A percentile compares a stretch with the other conserved stretches of the same genome.
Evolutionary conservation across 1,284 basidiomycete genomes (phyloP).

Genomic region (Entoloma clypeatum): DNA sequence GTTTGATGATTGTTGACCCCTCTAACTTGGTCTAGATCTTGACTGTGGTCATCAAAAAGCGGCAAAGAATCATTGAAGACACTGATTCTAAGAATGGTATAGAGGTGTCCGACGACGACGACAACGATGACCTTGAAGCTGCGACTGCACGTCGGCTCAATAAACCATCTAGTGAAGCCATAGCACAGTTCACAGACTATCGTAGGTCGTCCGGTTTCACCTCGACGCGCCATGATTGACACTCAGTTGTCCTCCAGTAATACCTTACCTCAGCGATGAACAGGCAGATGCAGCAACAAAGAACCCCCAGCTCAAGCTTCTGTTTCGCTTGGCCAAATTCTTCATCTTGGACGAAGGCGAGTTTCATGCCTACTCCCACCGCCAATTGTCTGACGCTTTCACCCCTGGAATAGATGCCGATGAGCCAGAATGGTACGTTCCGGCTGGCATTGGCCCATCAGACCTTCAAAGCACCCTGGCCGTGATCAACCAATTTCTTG

Average conservation of each 20-base stretch:
- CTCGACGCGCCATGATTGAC: background rate
- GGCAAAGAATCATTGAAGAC: constrained; percentile 68
- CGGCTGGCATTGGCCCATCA: constrained; percentile 57
- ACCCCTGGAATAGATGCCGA: constrained; percentile 47
- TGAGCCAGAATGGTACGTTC: constrained; percentile 79
- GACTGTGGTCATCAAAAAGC: constrained; percentile 57
- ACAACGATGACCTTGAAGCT: constrained; percentile 45
- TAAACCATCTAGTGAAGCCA: constrained; percentile 65
- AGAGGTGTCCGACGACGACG: constrained; percentile 37
- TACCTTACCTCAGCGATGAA: constrained; percentile 71
- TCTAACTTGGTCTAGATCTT: constrained; percentile 55
- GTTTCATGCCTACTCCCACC: constrained; percentile 15
- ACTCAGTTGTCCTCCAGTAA: constrained; percentile 44
- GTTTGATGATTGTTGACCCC: constrained; percentile 5
- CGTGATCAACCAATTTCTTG: constrained; percentile 75
- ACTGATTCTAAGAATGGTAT: constrained; percentile 51
- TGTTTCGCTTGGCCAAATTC: constrained; percentile 74
- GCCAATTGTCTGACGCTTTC: constrained; percentile 3
- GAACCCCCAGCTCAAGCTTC: constrained; percentile 75
- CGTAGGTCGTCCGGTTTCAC: too few relatives aligned
- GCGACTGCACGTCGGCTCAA: constrained; percentile 34
- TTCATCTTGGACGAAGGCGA: constrained; percentile 58
- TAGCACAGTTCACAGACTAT: constrained; percentile 72
- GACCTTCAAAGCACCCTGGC: constrained; percentile 62
- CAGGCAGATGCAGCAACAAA: constrained; percentile 73